A percentile compares a stretch with the other conserved stretches of the same genome.
Conservation (phyloP, 148 eudicot genomes). For the Chenopodium berlandieri region DNA sequence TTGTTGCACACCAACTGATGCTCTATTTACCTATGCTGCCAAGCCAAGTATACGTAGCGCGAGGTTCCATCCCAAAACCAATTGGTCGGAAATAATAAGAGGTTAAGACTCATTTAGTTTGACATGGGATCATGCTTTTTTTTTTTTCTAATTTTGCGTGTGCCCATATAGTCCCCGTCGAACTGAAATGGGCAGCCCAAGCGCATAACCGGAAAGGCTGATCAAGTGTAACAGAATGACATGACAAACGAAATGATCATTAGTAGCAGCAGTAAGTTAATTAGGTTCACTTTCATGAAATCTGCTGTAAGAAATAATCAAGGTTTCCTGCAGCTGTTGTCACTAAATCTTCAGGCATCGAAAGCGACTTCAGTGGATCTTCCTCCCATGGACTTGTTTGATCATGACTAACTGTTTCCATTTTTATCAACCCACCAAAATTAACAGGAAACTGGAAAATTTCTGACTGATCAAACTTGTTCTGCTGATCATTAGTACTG, state of each 20-base stretch:
- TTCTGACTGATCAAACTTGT: conserved; percentile 26
- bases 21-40: conserved; percentile 1
- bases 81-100: not conserved
- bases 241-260: not conserved
- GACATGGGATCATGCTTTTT: no score
- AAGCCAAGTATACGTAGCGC: not conserved
- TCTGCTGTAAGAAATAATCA: conserved; percentile 28
- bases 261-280: not conserved
- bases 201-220: not conserved
- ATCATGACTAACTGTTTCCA: conserved; percentile 23
- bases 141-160: not conserved
- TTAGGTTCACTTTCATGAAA: not conserved
- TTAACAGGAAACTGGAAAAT: conserved; percentile 21
- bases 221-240: not conserved
- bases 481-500: conserved; percentile 17
- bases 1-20: not conserved
- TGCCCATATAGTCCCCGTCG: not conserved
- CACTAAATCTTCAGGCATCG: conserved; percentile 24
- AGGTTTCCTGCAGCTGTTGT: conserved; percentile 24
- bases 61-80: conserved; percentile 7
- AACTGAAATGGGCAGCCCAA: not conserved
- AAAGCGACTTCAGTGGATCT: conserved; percentile 29
- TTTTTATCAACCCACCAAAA: conserved; percentile 29
- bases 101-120: not conserved
- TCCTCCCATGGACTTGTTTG: conserved; percentile 28